These are phyloP conservation scores for Zygotorulaspora chibaensis DNA, from an alignment of 805 yeast genomes.

Conservation along the genomic window DNA sequence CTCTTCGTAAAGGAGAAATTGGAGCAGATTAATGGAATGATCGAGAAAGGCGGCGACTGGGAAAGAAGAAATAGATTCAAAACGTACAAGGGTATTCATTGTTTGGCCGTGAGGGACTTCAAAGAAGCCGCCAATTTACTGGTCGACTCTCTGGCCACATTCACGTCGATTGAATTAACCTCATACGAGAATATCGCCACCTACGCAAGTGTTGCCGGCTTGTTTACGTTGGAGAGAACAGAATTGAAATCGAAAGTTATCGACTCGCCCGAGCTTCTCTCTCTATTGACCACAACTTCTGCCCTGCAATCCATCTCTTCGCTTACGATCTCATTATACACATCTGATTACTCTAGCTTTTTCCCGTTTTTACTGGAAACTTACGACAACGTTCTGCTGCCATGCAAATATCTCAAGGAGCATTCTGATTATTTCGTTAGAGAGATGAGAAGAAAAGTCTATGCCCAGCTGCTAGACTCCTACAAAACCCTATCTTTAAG, in stretches of 20 bases:
- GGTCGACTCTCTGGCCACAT: conserved; percentile 90
- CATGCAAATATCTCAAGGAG: conserved; percentile 61
- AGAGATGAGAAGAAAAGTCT: conserved; percentile 92
- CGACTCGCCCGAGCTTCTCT: conserved; percentile 89
- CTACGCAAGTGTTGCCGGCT: conserved; percentile 85
- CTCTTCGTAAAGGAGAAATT: conserved; percentile 63
- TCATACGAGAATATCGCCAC: conserved; percentile 86
- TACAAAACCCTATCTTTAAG: conserved; percentile 84
- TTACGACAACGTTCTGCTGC: conserved; percentile 63
- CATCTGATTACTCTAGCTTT: conserved; percentile 78
- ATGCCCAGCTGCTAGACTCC: conserved; percentile 88
- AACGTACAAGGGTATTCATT: conserved; percentile 82
- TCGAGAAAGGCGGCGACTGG: conserved; percentile 99
- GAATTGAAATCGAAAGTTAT: conserved; percentile 79
- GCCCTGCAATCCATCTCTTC: conserved; percentile 75
- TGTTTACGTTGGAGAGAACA: conserved; percentile 73
- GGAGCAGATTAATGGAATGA: conserved; percentile 65
- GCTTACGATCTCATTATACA: conserved; percentile 80
- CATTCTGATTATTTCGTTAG: conserved; percentile 84
- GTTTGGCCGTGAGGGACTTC: conserved; percentile 81
- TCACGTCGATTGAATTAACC: conserved; percentile 87
- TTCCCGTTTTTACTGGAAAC: conserved; percentile 75
- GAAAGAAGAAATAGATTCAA: conserved; percentile 94
- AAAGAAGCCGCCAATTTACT: conserved; percentile 77
- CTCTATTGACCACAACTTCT: conserved; percentile 67